Conservation (phyloP, 2,329 filamentous ascomycete genomes). For the Ophiognomonia clavigignenti-juglandacearum region DNA sequence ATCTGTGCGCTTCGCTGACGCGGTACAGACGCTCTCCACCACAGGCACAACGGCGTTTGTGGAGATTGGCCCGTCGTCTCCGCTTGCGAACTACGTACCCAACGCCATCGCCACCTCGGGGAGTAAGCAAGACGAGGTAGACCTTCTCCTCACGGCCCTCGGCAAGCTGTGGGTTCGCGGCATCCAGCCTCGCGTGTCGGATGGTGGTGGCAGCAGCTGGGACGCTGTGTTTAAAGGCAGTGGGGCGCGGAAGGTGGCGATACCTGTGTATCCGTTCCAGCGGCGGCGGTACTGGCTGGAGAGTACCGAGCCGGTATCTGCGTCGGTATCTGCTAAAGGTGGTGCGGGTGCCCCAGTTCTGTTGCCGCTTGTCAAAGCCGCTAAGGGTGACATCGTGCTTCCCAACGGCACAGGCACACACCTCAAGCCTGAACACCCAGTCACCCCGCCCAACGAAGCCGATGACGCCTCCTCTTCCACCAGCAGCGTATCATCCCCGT, state of each 20-base stretch:
- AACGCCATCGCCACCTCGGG: neutral
- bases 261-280: slow-evolving; percentile 5
- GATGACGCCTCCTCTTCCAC: no score
- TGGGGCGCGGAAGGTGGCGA: neutral
- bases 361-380: no score
- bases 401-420: no score
- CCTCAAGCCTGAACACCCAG: no score
- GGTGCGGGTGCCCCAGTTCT: no score
- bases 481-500: no score
- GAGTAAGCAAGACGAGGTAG: neutral
- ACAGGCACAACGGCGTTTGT: neutral
- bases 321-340: no score
- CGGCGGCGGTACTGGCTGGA: no score
- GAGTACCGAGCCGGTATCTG: no score
- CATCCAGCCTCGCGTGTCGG: neutral
- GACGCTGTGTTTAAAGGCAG: neutral
- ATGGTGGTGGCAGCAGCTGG: neutral
- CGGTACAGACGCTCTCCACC: neutral
- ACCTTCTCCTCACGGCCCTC: neutral
- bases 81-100: neutral
- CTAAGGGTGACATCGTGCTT: no score
- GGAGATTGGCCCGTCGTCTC: slow-evolving; percentile 2
- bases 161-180: slow-evolving; percentile 1
- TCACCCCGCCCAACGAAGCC: no score
- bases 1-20: slow-evolving; percentile 2